These are phyloP conservation scores for Cocos nucifera DNA, from an alignment of 176 grass and related monocot species.

Conservation along the genomic window DNA sequence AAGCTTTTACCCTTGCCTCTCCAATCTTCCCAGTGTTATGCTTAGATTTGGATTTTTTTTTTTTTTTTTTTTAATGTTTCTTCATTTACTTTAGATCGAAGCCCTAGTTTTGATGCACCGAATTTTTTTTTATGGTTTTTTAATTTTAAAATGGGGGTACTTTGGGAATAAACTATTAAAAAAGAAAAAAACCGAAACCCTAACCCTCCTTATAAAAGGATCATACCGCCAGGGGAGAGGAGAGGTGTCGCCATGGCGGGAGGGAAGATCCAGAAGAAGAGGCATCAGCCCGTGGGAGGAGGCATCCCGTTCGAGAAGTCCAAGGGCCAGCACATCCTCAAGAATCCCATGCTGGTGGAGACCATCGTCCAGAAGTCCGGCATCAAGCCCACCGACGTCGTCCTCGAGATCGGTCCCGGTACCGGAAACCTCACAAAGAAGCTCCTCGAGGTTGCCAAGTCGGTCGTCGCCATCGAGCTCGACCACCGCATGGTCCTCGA, in stretches of 20 bases:
- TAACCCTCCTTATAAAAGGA: too few species aligned
- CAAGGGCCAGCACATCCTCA: slow-evolving; percentile 88
- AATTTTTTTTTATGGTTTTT: too few species aligned
- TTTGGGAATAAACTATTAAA: too few species aligned
- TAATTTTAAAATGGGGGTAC: too few species aligned
- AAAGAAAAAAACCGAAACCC: too few species aligned
- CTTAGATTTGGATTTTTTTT: too few species aligned
- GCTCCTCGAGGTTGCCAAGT: slow-evolving; percentile 80
- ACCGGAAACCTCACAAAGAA: slow-evolving; percentile 94
- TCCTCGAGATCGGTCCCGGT: slow-evolving; percentile 92
- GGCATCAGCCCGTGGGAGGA: slow-evolving; percentile 32
- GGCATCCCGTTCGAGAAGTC: slow-evolving; percentile 96
- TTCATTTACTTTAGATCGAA: too few species aligned
- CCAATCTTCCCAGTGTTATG: too few species aligned
- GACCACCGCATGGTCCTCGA: slow-evolving; percentile 97
- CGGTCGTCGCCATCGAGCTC: slow-evolving; percentile 90
- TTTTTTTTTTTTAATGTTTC: too few species aligned
- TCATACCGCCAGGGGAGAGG: too few species aligned
- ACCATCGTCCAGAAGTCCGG: slow-evolving; percentile 80
- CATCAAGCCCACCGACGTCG: slow-evolving; percentile 80
- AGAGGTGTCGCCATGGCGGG: slow-evolving; percentile 43
- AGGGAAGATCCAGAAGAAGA: slow-evolving; percentile 85
- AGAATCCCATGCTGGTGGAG: slow-evolving; percentile 76
- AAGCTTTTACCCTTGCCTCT: too few species aligned
- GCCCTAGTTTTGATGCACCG: too few species aligned